Percentiles rank a stretch among this genome's conserved stretches.
phyloP scores from a whole-genome alignment of 352 stramenopile genomes.

The Pythium volutum region DNA sequence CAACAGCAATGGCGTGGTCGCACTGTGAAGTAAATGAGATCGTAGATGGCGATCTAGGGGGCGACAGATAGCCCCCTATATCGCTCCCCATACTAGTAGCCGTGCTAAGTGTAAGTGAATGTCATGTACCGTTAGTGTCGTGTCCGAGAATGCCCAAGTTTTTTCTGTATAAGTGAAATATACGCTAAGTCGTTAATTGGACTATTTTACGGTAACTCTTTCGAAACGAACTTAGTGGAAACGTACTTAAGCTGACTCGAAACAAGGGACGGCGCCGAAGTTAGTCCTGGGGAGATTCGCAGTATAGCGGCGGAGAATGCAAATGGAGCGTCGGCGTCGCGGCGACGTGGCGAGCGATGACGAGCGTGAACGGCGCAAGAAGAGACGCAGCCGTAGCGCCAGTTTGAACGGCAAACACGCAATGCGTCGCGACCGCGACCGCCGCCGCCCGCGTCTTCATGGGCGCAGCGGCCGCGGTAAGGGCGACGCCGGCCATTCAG shows the following conservation, averaged over 20 bases:
- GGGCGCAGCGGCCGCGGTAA: constrained; percentile 2
- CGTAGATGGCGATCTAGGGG: not conserved
- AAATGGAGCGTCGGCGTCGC: constrained; percentile 17
- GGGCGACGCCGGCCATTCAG: not conserved
- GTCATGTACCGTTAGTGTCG: not conserved
- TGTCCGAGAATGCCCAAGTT: too few species aligned
- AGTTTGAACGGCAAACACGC: constrained; percentile 18
- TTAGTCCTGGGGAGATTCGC: constrained; percentile 12
- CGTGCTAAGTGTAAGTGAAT: constrained; percentile 1
- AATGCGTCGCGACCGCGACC: constrained; percentile 2
- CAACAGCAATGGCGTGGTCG: constrained; percentile 18
- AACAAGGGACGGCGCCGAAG: not conserved
- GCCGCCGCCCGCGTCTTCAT: constrained; percentile 7
- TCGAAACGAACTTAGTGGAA: constrained; percentile 2
- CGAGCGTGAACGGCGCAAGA: constrained; percentile 24
- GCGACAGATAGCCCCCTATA: not conserved
- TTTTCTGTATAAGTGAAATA: too few species aligned
- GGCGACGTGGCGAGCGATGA: constrained; percentile 17
- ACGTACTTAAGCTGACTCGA: constrained; percentile 23
- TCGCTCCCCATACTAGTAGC: not conserved
- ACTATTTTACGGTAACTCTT: not conserved
- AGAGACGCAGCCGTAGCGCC: constrained; percentile 26
- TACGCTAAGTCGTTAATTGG: not conserved
- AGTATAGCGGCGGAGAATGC: not conserved
- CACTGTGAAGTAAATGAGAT: constrained; percentile 5